Evolutionary conservation across 202 grass and related monocot genomes (phyloP), one percentile per base, ranked within the genome.

Genomic region (Setaria italica): DNA sequence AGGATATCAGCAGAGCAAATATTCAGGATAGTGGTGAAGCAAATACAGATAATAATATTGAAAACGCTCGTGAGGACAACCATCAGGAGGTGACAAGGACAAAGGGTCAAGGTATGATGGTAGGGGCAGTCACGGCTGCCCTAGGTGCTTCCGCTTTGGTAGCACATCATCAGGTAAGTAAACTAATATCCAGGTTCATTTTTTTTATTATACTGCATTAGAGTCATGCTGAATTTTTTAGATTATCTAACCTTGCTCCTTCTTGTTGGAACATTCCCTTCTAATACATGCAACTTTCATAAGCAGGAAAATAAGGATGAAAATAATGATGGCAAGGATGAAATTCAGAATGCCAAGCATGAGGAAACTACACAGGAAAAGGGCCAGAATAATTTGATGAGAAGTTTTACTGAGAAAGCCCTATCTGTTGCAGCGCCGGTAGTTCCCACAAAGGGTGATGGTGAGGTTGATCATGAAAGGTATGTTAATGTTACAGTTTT

Each of bases 401-500:
- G 84, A 82, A 92, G 78, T 87, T 85, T 98, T 79, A 88, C 93
- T 77, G 95, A 95, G 87, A 98, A 95, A 90, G 95, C 95, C 56
- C 85, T 98, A 79, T 98, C 95, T 88, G 82, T 95, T 54, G 93
- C 93, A 65, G 89, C 81, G 55, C 93, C 95, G 1, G 95, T 94
- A 62, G 93, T 98, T 69, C 95, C 95, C 63, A 98, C 88, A 62
- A 98, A 89, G 84, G 60, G 76, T 77, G 91, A 88, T 88, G 95
- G 95, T 15, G 91, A 80, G 86, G 84, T 98, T 85, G 95, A 98
- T 87, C 95, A 95, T 12, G 93, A 98, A 73, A 98, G 91, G 95
- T 98, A 8, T 67, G 82, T 83, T 81, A 79, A 53, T 85, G 10
- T 77, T 67, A 42, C 7, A 6, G 33, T 69, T 82, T n/a, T 82